phyloP scores from a whole-genome alignment of 2,329 filamentous ascomycete genomes.

The Venturia oleaginea region DNA sequence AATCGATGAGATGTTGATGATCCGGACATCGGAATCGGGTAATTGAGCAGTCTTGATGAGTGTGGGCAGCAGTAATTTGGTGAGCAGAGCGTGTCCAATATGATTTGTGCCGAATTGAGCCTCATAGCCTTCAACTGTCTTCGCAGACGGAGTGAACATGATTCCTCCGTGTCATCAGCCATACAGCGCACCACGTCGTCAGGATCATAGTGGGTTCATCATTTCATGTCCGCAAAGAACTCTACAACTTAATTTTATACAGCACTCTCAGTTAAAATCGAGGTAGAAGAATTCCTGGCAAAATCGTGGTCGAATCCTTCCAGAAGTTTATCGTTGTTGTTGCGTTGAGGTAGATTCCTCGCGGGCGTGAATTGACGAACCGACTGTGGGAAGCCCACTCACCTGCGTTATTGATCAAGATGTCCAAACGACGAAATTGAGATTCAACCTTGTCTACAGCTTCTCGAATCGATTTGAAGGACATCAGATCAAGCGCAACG shows the following conservation, averaged over 20 bases:
- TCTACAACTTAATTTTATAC: no score
- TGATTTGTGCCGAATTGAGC: slow-evolving; percentile 16
- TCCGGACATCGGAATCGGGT: slow-evolving; percentile 12
- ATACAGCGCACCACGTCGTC: background rate
- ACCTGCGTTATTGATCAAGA: slow-evolving; percentile 16
- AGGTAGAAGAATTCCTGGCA: no score
- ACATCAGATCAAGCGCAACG: slow-evolving; percentile 12
- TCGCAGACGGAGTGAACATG: slow-evolving; percentile 12
- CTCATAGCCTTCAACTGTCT: slow-evolving; percentile 15
- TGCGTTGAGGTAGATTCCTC: no score
- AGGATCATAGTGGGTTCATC: no score
- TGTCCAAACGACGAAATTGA: slow-evolving; percentile 6
- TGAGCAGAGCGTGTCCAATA: slow-evolving; percentile 16
- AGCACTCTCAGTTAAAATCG: no score
- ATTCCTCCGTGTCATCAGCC: slow-evolving; percentile 1
- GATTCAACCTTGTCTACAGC: slow-evolving; percentile 7
- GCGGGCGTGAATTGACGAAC: no score
- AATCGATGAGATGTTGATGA: slow-evolving; percentile 13
- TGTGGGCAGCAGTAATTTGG: slow-evolving; percentile 11
- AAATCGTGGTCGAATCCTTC: no score
- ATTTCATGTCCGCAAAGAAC: no score
- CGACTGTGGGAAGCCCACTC: background rate
- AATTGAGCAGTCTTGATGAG: slow-evolving; percentile 11
- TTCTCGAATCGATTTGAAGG: slow-evolving; percentile 12
- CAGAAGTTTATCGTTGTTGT: no score